These are phyloP conservation scores for Cutaneotrichosporon cavernicola DNA, from an alignment of 1,284 basidiomycete species.

Conservation along the genomic window DNA sequence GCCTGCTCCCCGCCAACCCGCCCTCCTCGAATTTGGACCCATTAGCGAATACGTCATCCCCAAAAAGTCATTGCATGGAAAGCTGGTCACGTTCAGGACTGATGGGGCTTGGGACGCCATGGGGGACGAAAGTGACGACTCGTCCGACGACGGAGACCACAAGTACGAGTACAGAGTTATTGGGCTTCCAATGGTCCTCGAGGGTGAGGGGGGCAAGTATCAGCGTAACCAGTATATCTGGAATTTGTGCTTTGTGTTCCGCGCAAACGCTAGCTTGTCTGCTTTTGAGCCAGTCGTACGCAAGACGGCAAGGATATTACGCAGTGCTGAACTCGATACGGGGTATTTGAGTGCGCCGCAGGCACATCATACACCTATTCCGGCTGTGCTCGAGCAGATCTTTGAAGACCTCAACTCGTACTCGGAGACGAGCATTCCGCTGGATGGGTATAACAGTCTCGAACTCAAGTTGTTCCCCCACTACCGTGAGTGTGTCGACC, in stretches of 20 bases:
- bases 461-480: slow-evolving; percentile 95
- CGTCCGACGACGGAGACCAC: slow-evolving; percentile 25
- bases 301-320: slow-evolving; percentile 86
- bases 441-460: slow-evolving; percentile 86
- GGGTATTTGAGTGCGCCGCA: slow-evolving; percentile 75
- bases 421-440: slow-evolving; percentile 85
- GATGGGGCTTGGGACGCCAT: slow-evolving; percentile 25
- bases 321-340: slow-evolving; percentile 87
- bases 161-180: slow-evolving; percentile 67
- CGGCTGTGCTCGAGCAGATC: slow-evolving; percentile 88
- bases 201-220: slow-evolving; percentile 60
- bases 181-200: slow-evolving; percentile 79
- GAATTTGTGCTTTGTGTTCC: slow-evolving; percentile 96
- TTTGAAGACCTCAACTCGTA: slow-evolving; percentile 97
- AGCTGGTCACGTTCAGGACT: slow-evolving; percentile 67
- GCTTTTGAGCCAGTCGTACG: slow-evolving; percentile 95
- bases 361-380: slow-evolving; percentile 66
- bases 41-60: slow-evolving; percentile 95
- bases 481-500: slow-evolving; percentile 58
- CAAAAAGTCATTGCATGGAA: slow-evolving; percentile 76
- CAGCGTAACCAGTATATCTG: slow-evolving; percentile 86
- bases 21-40: slow-evolving; percentile 83
- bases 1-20: neutral
- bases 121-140: slow-evolving; percentile 29
- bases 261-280: slow-evolving; percentile 77